These are phyloP conservation scores for Debaryomycetaceae sp. DNA, from an alignment of 1,139 yeast species.

Conservation along the genomic window DNA sequence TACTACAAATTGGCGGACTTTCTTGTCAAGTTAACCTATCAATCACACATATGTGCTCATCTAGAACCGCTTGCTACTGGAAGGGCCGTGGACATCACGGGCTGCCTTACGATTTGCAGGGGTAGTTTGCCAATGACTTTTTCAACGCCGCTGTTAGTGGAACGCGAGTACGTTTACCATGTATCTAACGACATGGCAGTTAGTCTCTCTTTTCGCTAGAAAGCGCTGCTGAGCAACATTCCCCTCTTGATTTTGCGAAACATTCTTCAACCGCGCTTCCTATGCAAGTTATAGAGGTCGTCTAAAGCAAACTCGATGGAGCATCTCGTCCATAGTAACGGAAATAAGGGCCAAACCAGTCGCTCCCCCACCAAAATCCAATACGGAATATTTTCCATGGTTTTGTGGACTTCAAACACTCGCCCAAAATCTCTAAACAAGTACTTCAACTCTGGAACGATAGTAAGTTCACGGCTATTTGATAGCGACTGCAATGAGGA, in stretches of 20 bases:
- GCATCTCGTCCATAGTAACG: constrained; percentile 80
- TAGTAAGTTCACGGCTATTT: constrained; percentile 59
- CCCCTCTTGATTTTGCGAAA: too few species aligned
- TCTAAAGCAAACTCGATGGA: constrained; percentile 85
- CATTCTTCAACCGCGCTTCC: constrained; percentile 19
- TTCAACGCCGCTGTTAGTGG: constrained; percentile 23
- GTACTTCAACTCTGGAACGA: constrained; percentile 77
- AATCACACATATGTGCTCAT: constrained; percentile 39
- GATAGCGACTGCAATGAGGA: constrained; percentile 47
- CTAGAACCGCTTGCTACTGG: constrained; percentile 68
- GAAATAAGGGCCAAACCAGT: constrained; percentile 88
- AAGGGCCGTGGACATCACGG: constrained; percentile 74
- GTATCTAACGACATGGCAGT: constrained; percentile 45
- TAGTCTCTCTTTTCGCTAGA: constrained; percentile 31
- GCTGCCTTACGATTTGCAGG: constrained; percentile 45
- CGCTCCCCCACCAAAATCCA: constrained; percentile 90
- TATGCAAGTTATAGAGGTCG: constrained; percentile 50
- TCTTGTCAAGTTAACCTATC: constrained; percentile 36
- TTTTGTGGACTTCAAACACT: constrained; percentile 64
- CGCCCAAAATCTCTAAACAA: constrained; percentile 58
- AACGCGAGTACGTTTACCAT: constrained; percentile 56
- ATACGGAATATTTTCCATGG: constrained; percentile 65
- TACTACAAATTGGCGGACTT: constrained; percentile 33
- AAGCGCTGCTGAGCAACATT: constrained; percentile 5
- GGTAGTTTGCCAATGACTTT: constrained; percentile 33